These are phyloP conservation scores for Carex littledalei DNA, from an alignment of 176 grass and related monocot genomes.

Conservation along the genomic window DNA sequence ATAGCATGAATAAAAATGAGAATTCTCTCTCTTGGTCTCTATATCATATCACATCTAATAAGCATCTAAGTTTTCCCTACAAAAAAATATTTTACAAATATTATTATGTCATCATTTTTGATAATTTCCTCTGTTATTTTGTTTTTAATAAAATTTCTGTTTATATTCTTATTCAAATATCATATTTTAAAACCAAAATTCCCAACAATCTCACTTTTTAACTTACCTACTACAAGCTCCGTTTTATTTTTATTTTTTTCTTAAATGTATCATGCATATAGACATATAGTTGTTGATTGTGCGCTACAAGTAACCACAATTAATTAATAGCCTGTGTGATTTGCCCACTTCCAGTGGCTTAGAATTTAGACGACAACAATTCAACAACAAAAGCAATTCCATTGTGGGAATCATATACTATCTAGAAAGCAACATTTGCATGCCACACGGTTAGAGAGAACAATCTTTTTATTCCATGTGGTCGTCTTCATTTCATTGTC, in stretches of 20 bases:
- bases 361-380: neutral
- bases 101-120: too few relatives aligned
- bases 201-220: neutral
- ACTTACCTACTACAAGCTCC: neutral
- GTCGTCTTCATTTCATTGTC: neutral
- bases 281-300: neutral
- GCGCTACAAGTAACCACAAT: neutral
- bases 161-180: too few relatives aligned
- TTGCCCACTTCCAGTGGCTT: neutral
- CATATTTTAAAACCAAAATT: too few relatives aligned
- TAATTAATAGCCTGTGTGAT: neutral
- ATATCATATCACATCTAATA: neutral
- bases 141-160: too few relatives aligned
- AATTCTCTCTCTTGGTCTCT: neutral
- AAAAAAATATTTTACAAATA: too few relatives aligned
- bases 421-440: neutral
- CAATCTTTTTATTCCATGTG: neutral
- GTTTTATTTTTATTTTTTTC: neutral
- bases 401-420: neutral
- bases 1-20: neutral
- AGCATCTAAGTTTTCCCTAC: neutral
- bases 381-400: neutral
- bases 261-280: neutral
- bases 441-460: neutral
- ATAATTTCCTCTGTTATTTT: too few relatives aligned